A percentile compares a stretch with the other conserved stretches of the same genome.
Evolutionary conservation across 208 protist genomes (phyloP).

Genomic region (Vickermania spadyakhi): DNA sequence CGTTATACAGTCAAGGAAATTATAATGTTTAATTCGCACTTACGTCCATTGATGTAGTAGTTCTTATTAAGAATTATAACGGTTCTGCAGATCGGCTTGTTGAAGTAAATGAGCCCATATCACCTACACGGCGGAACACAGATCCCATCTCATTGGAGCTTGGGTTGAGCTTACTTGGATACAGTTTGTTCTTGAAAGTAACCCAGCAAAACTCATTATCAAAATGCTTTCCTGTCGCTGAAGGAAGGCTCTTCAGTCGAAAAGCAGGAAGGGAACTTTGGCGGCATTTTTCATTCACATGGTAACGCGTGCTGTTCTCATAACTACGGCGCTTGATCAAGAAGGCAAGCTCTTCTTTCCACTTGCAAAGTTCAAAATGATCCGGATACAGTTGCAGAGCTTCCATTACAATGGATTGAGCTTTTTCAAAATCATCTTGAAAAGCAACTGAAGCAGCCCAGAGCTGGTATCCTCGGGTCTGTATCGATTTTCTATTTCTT

Average conservation of each 20-base stretch:
- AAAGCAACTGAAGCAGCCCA: conserved; percentile 75
- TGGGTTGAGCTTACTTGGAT: conserved; percentile 79
- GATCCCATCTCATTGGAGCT: conserved; percentile 75
- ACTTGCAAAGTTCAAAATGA: conserved; percentile 16
- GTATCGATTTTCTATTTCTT: conserved; percentile 10
- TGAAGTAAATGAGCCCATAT: conserved; percentile 62
- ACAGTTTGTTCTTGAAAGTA: conserved; percentile 73
- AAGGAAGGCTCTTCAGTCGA: conserved; percentile 10
- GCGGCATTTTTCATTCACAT: not conserved
- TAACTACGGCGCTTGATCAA: conserved; percentile 12
- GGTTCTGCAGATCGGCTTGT: conserved; percentile 65
- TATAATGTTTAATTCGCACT: too few relatives aligned
- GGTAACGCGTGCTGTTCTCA: too few relatives aligned
- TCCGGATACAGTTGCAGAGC: conserved; percentile 36
- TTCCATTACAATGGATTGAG: conserved; percentile 50
- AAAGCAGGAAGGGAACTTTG: not conserved
- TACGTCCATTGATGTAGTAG: too few relatives aligned
- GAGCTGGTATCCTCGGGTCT: conserved; percentile 39
- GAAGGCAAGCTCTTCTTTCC: conserved; percentile 9
- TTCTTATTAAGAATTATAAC: conserved; percentile 22
- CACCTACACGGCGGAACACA: conserved; percentile 75
- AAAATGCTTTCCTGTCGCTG: conserved; percentile 55
- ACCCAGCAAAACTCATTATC: conserved; percentile 83
- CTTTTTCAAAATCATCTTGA: conserved; percentile 68
- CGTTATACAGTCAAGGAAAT: too few relatives aligned